Evolutionary conservation across 2,329 filamentous ascomycete species (phyloP).

Genomic region (Aaosphaeria arxii): DNA sequence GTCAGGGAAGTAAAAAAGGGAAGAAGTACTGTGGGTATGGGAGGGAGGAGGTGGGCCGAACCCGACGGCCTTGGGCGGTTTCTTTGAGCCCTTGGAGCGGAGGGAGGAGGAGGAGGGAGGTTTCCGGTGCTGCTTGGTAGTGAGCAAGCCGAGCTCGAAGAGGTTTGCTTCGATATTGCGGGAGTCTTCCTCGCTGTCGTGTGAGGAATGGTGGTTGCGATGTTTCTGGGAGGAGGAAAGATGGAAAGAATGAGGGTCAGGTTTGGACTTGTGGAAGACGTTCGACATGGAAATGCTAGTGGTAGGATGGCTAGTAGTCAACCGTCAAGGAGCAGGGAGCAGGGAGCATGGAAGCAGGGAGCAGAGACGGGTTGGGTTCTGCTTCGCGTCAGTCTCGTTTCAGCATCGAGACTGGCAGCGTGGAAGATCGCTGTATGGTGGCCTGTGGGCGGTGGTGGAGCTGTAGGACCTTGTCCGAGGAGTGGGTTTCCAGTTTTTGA

Average conservation of each 20-base stretch:
- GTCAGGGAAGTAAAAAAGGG: slow-evolving; percentile 16
- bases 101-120: slow-evolving; percentile 12
- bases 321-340: slow-evolving; percentile 19
- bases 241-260: too few relatives aligned
- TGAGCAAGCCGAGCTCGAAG: slow-evolving; percentile 30
- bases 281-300: slow-evolving; percentile 32
- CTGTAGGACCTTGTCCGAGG: too few relatives aligned
- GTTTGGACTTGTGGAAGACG: slow-evolving; percentile 18
- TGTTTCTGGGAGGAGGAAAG: slow-evolving; percentile 28
- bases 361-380: slow-evolving; percentile 11
- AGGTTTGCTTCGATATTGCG: slow-evolving; percentile 31
- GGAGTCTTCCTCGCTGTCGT: slow-evolving; percentile 13
- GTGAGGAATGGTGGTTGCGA: slow-evolving; percentile 15
- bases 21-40: slow-evolving; percentile 27
- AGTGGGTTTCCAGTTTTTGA: too few relatives aligned
- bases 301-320: background rate
- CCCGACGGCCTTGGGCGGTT: slow-evolving; percentile 31
- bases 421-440: slow-evolving; percentile 19
- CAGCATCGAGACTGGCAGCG: slow-evolving; percentile 31
- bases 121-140: slow-evolving; percentile 14
- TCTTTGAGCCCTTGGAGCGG: background rate
- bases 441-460: slow-evolving; percentile 11
- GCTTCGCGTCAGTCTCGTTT: slow-evolving; percentile 40
- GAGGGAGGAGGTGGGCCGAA: slow-evolving; percentile 22
- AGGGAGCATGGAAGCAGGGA: slow-evolving; percentile 4